These are phyloP conservation scores for Mangifera indica DNA, from an alignment of 345 rosid species.

Conservation along the genomic window DNA sequence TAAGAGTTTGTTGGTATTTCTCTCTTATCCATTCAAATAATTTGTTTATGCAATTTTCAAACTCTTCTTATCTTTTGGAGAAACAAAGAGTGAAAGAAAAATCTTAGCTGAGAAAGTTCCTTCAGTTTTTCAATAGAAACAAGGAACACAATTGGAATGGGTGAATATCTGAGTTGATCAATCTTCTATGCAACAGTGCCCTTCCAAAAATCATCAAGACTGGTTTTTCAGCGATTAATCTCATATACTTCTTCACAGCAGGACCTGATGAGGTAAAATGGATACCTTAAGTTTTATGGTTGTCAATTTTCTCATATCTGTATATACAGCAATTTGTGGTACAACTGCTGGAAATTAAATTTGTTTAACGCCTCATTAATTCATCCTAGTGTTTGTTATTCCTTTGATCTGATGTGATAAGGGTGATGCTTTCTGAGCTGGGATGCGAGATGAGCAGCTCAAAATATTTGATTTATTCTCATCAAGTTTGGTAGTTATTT, in stretches of 20 bases:
- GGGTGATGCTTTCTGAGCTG: background rate
- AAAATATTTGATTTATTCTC: background rate
- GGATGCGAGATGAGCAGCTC: background rate
- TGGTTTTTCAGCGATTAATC: conserved; percentile 94
- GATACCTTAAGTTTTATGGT: background rate
- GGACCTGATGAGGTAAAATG: conserved; percentile 89
- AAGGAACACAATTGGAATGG: background rate
- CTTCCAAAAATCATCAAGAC: conserved; percentile 97
- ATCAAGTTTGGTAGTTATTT: background rate
- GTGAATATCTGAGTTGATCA: conserved; percentile 10
- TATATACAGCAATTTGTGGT: background rate
- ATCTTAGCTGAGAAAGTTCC: background rate
- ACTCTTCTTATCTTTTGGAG: background rate
- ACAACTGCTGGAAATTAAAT: background rate
- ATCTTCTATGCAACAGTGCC: conserved; percentile 50
- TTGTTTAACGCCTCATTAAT: background rate
- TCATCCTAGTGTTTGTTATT: background rate
- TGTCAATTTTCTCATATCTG: background rate
- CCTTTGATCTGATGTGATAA: background rate
- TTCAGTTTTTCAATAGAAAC: background rate
- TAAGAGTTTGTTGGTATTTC: background rate
- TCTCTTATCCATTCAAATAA: background rate
- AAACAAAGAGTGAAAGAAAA: background rate
- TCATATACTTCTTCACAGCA: conserved; percentile 95
- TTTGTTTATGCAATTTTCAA: background rate